phyloP scores from a whole-genome alignment of 2,329 filamentous ascomycete species.

The Cladosporium sp. region DNA sequence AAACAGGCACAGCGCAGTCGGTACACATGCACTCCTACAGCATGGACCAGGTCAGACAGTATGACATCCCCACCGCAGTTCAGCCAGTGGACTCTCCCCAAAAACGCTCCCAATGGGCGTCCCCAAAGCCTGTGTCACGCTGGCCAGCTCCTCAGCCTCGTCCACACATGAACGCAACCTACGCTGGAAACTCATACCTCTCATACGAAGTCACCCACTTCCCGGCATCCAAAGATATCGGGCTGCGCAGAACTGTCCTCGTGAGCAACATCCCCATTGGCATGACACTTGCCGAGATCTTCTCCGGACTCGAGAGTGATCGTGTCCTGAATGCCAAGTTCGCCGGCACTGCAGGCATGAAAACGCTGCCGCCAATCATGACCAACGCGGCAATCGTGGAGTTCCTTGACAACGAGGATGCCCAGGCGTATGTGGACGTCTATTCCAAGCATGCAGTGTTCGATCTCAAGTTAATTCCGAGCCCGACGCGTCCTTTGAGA shows the following conservation, averaged over 20 bases:
- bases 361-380: slow-evolving; percentile 22
- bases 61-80: background rate
- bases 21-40: slow-evolving; percentile 14
- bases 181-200: background rate
- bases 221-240: background rate
- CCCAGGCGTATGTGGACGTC: slow-evolving; percentile 21
- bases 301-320: slow-evolving; percentile 26
- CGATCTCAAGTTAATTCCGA: background rate
- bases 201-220: slow-evolving; percentile 3
- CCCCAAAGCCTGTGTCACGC: background rate
- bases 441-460: slow-evolving; percentile 1
- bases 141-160: background rate
- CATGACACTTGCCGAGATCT: slow-evolving; percentile 25
- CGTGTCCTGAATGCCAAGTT: slow-evolving; percentile 24
- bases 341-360: slow-evolving; percentile 25
- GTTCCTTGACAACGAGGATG: slow-evolving; percentile 24
- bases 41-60: background rate
- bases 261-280: slow-evolving; percentile 27
- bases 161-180: background rate
- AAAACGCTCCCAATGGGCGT: background rate
- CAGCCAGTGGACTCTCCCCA: background rate
- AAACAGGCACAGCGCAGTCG: slow-evolving; percentile 3
- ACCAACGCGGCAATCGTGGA: slow-evolving; percentile 26
- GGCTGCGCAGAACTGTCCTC: slow-evolving; percentile 25
- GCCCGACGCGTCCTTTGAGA: background rate